Base-by-base conservation (phyloP, 2,329 filamentous ascomycete genomes). In the Botrytis deweyae region DNA sequence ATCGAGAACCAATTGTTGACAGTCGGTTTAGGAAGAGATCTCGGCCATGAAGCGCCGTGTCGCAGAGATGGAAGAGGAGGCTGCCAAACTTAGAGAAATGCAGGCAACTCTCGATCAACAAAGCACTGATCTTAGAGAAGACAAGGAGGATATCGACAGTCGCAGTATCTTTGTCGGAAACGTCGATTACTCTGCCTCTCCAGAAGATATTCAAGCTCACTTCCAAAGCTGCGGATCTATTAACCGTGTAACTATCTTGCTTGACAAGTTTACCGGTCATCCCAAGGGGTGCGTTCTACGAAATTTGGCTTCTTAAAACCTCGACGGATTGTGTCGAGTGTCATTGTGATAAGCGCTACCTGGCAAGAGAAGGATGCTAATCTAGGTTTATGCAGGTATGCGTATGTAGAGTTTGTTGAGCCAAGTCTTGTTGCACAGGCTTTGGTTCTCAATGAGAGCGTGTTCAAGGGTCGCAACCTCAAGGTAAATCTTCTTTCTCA, bases 101-200 rank as follows among this genome's bases (percentile, higher is more conserved):
- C 93, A 96, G 82, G 91, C 91, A 72, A 91, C 88, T 72, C 88
- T 98, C 76, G 95, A 98, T 82, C 91, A 95, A 82, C 92, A 96
- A 80, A 91, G 90, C 76, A 91, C 94, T 77, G 93, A 93, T 79
- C 87, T 96, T 75, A 90, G 92, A 77, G 96, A 98, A 82, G 94
- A 95, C 85, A 97, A 97, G 84, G 95, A 98, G 83, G 97, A 98
- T 78, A 91, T 99, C 74, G 96, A 99, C 84, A 91, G 91, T 78
- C 91, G 96, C 80, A 98, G 94, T 84, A 94, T 99, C 83, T 99
- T 99, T 82, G 96, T 99, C 63, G 96, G 96, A 78, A 99, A 99
- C 80, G 96, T 99, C 78, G 96, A 99, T 84, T 99, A 99, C 84
- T 95, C 93, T 76, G 95, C 95, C 36, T 97, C 94, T 42, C 96